These are phyloP conservation scores for Puya raimondii DNA, from an alignment of 176 grass and related monocot genomes.

Conservation along the genomic window DNA sequence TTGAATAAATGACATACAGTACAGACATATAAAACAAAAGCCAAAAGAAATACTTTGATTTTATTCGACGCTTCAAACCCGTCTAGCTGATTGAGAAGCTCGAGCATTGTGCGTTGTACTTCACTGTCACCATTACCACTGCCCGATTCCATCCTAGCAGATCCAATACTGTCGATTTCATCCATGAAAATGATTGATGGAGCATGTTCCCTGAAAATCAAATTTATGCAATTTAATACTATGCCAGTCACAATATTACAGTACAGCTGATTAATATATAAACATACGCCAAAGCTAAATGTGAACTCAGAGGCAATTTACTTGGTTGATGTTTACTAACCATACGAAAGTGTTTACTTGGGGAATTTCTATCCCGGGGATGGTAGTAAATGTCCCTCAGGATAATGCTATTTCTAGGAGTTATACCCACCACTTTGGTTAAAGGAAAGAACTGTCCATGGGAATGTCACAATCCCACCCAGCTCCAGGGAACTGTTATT, in stretches of 20 bases:
- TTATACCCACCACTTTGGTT: no score
- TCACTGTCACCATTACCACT: slow-evolving; percentile 93
- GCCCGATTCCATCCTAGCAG: slow-evolving; percentile 93
- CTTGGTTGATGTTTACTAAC: no score
- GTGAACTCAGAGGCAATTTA: no score
- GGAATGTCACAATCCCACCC: no score
- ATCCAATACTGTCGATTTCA: slow-evolving; percentile 96
- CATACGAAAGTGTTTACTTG: no score
- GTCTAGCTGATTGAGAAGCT: slow-evolving; percentile 99
- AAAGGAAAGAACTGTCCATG: no score
- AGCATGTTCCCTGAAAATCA: slow-evolving; percentile 69
- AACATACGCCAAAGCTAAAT: no score
- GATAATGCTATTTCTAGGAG: no score
- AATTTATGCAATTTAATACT: not conserved
- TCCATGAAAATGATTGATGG: slow-evolving; percentile 99
- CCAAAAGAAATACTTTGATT: slow-evolving; percentile 56
- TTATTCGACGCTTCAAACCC: slow-evolving; percentile 99
- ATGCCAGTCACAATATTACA: not conserved
- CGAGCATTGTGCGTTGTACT: slow-evolving; percentile 98
- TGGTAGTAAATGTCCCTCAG: no score
- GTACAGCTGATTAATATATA: not conserved
- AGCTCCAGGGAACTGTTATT: no score
- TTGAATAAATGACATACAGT: no score
- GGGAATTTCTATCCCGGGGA: no score
- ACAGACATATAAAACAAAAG: not conserved